Evolutionary conservation across 768 basidiomycete species (phyloP).

Genomic region (Panellus pusillus): DNA sequence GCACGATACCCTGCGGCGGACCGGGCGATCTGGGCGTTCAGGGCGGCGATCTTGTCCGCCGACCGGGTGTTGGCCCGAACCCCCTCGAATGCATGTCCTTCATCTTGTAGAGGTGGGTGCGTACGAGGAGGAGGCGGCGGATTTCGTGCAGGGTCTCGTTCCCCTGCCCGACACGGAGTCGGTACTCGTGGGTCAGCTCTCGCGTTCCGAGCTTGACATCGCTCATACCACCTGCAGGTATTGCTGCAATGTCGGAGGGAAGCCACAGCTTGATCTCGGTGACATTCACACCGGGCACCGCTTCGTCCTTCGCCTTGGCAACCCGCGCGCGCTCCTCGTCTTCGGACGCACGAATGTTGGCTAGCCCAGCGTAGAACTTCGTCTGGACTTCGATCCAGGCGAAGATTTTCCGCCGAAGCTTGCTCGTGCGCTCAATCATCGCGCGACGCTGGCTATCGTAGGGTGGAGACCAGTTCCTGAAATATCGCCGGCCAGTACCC

Average conservation of each 20-base stretch:
- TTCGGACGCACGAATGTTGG: not conserved
- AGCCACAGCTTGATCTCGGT: not conserved
- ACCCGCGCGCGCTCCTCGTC: not conserved
- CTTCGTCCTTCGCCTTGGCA: not conserved
- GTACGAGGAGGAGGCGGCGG: conserved; percentile 15
- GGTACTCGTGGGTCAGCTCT: conserved; percentile 13
- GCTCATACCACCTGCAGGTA: not conserved
- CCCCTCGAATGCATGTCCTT: conserved; percentile 2
- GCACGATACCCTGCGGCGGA: not conserved
- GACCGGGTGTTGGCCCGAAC: conserved; percentile 1
- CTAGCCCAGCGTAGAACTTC: not conserved
- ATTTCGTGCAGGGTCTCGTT: conserved; percentile 20
- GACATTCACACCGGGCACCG: not conserved
- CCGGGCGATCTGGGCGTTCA: not conserved
- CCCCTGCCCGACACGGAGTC: conserved; percentile 15
- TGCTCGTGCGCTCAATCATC: conserved; percentile 12
- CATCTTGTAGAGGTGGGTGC: conserved; percentile 12
- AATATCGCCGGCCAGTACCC: not conserved
- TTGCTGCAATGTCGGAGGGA: not conserved
- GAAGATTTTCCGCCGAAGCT: not conserved
- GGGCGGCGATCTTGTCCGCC: not conserved
- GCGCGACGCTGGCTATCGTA: conserved; percentile 18
- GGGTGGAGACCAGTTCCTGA: conserved; percentile 10
- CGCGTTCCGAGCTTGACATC: no score
- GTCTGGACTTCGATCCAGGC: not conserved